phyloP scores from a whole-genome alignment of 371 early-diverging fungal genomes.

The Rhizomucor miehei region DNA sequence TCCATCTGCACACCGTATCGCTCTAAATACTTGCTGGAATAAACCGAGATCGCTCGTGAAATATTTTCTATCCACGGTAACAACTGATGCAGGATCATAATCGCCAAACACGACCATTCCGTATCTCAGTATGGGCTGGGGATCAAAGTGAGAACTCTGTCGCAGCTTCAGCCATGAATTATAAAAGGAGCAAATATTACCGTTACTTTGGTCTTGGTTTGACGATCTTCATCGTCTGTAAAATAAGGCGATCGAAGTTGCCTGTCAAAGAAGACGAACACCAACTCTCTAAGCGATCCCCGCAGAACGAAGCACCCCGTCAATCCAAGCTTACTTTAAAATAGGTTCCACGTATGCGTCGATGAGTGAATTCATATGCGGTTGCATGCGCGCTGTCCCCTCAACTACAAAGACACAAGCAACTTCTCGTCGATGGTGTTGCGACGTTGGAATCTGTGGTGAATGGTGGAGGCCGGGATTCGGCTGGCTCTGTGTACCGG shows the following conservation, averaged over 20 bases:
- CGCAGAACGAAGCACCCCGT: not conserved
- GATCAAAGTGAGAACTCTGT: slow-evolving; percentile 1
- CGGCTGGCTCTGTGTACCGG: slow-evolving; percentile 37
- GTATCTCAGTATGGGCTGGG: slow-evolving; percentile 56
- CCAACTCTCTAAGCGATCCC: not conserved
- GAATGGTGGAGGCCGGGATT: slow-evolving; percentile 83
- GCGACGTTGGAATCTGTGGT: slow-evolving; percentile 56
- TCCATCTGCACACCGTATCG: slow-evolving; percentile 51
- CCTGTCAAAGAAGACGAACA: slow-evolving; percentile 24
- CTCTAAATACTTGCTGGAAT: slow-evolving; percentile 52
- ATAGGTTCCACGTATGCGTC: slow-evolving; percentile 60
- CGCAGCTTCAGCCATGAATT: not conserved
- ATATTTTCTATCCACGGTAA: slow-evolving; percentile 55
- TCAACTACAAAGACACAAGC: slow-evolving; percentile 61
- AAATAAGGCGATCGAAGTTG: slow-evolving; percentile 55
- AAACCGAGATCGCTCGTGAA: slow-evolving; percentile 50
- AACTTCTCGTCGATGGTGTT: slow-evolving; percentile 51
- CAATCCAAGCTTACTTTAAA: slow-evolving; percentile 38
- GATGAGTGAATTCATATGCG: slow-evolving; percentile 45
- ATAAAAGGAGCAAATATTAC: slow-evolving; percentile 18
- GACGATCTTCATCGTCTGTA: slow-evolving; percentile 51
- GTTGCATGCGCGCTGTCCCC: slow-evolving; percentile 57
- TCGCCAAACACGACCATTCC: slow-evolving; percentile 69
- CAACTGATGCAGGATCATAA: slow-evolving; percentile 55
- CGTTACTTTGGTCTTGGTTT: slow-evolving; percentile 52